Evolutionary conservation across 2,329 filamentous ascomycete species (phyloP).

Genomic region (Colletotrichum nymphaeae): DNA sequence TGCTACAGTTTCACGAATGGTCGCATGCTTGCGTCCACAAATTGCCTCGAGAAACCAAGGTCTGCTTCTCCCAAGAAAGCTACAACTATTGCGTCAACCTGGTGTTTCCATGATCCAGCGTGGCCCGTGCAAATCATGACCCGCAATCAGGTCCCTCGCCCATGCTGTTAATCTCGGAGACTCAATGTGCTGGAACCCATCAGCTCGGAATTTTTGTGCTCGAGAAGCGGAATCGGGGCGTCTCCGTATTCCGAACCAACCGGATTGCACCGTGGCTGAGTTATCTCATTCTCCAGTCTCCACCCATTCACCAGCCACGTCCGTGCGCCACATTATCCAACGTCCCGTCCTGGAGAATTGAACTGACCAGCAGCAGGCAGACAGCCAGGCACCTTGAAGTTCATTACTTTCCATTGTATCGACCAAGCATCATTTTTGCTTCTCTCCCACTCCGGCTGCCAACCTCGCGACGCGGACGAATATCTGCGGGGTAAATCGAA

Average conservation of each 20-base stretch:
- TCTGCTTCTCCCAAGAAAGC: background rate
- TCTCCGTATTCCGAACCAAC: background rate
- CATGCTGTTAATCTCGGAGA: too few species aligned
- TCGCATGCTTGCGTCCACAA: background rate
- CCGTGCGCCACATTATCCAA: conserved; percentile 21
- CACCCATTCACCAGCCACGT: conserved; percentile 5
- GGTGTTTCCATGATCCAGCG: background rate
- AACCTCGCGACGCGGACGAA: background rate
- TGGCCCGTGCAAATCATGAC: background rate
- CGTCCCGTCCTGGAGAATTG: conserved; percentile 14
- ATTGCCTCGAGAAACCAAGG: background rate
- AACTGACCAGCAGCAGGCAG: conserved; percentile 8
- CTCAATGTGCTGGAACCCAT: background rate
- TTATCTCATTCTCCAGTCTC: background rate
- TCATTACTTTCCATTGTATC: background rate
- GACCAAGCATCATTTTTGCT: background rate
- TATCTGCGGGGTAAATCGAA: too few species aligned
- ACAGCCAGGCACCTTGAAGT: conserved; percentile 2
- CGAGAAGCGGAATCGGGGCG: background rate
- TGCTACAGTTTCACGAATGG: background rate
- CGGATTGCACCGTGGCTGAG: conserved; percentile 10
- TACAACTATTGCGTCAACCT: background rate
- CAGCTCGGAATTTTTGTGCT: background rate
- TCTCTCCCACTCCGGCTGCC: background rate
- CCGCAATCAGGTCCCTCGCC: background rate